Conservation (phyloP, 2,329 filamentous ascomycete genomes). For the Aspergillus floridensis region DNA sequence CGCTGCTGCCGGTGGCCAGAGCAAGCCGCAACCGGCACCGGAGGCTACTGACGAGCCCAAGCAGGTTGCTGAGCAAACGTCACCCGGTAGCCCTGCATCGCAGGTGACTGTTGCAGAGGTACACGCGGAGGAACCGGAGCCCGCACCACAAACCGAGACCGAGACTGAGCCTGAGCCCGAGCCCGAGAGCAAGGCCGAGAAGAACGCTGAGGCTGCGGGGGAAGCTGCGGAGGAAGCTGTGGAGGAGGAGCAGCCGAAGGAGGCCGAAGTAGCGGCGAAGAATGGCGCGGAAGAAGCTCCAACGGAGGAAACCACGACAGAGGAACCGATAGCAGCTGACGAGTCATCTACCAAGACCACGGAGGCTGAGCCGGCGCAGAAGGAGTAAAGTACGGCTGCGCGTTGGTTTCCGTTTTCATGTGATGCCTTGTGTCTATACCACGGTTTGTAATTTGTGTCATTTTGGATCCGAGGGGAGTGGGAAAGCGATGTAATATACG, state of each 20-base stretch:
- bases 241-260: constrained; percentile 8
- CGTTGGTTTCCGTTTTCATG: background rate
- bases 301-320: background rate
- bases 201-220: background rate
- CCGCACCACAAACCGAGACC: background rate
- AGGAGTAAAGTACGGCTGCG: constrained; percentile 10
- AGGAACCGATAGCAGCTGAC: background rate
- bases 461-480: constrained; percentile 3
- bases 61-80: background rate
- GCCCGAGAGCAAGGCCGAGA: background rate
- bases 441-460: constrained; percentile 19
- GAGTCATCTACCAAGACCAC: constrained; percentile 1
- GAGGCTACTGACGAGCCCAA: constrained; percentile 11
- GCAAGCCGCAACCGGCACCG: constrained; percentile 17
- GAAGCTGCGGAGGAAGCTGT: constrained; percentile 1
- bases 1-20: background rate
- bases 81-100: constrained; percentile 9
- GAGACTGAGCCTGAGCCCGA: background rate
- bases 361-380: constrained; percentile 10
- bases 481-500: constrained; percentile 22
- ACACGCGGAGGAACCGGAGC: constrained; percentile 17
- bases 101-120: constrained; percentile 22
- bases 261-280: constrained; percentile 11
- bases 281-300: background rate
- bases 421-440: constrained; percentile 14